A percentile compares a stretch with the other conserved stretches of the same genome.
These are phyloP conservation scores for Camellia oleifera DNA, from an alignment of 179 eudicot species.

Conservation along the genomic window DNA sequence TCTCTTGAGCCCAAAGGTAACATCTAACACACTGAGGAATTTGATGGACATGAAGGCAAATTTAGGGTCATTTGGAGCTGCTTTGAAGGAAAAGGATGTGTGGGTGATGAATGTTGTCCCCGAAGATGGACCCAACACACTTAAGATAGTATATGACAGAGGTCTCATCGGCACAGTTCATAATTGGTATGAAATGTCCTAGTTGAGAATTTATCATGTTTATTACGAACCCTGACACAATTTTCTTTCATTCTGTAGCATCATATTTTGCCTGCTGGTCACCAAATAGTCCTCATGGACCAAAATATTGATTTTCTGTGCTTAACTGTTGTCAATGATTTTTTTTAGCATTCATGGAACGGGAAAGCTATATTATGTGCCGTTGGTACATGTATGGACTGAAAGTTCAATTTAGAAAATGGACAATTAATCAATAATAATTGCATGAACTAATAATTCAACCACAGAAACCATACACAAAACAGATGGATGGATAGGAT, in stretches of 20 bases:
- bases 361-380: background rate
- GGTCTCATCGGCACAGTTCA: constrained; percentile 88
- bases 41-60: constrained; percentile 98
- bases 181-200: constrained; percentile 56
- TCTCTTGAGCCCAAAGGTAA: constrained; percentile 71
- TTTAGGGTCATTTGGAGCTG: constrained; percentile 94
- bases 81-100: constrained; percentile 80
- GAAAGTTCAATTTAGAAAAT: background rate
- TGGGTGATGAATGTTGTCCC: constrained; percentile 99
- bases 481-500: too few species aligned
- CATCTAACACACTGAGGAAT: constrained; percentile 75
- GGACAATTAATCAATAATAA: background rate
- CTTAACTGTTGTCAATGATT: background rate
- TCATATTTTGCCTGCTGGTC: constrained; percentile 1
- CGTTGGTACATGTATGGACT: background rate
- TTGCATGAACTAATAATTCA: too few species aligned
- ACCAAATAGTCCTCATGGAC: background rate
- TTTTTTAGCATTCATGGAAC: background rate
- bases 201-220: background rate
- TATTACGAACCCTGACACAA: background rate
- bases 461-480: too few species aligned
- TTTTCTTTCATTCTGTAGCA: background rate
- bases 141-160: constrained; percentile 83
- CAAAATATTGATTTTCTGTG: background rate
- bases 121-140: constrained; percentile 90